Base-by-base conservation (phyloP, 1,139 yeast genomes). In the Casaregolazyma suthepensis region DNA sequence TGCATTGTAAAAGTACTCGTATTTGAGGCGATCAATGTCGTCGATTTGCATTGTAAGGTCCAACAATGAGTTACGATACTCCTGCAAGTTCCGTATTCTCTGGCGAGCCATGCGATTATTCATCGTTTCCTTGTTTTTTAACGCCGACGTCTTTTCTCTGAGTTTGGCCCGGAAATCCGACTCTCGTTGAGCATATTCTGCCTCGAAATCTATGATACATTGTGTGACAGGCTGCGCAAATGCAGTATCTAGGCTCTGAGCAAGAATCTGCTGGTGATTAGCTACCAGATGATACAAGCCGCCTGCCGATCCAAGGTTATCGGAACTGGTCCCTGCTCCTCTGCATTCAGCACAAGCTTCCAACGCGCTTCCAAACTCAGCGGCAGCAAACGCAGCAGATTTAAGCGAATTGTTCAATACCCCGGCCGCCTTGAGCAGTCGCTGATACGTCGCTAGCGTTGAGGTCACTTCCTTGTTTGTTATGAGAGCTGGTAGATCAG, bases 211-310 rank as follows among this genome's bases (percentile, higher is more conserved):
- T 15, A 58, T 57, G 17, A 63, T 54, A 17, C 61, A 59, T 18
- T 70, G 66, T 13, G 64, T 62, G 45, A 86, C 71, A 0, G 90
- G 88, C n/a, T 68, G 71, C 54, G 78, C 82, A 62, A 87, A 81
- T 45, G 78, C 75, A 10, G 73, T 66, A 20, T 73, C 71, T 2
- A 88, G 68, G 51, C 83, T 71, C 52, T 81, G 74, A 22, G 89
- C 79, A 58, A 89, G 74, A 7, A 89, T 81, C 57, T 83, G 83
- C 59, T 86, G 85, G 63, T 87, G 94, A 65, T 87, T 87, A 0
- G 94, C 83, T 17, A 87, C 78, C 50, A 89, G 75, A 63, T 80
- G 84, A 62, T 88, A 93, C 55, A 89, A 70, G 0, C 96, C 96
- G 45, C 90, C 87, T 0, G 93, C 88, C 48, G 83, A 79, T 60